A percentile compares a stretch with the other conserved stretches of the same genome.
phyloP scores from a whole-genome alignment of 2,329 filamentous ascomycete species.

The Venturia oleaginea region DNA sequence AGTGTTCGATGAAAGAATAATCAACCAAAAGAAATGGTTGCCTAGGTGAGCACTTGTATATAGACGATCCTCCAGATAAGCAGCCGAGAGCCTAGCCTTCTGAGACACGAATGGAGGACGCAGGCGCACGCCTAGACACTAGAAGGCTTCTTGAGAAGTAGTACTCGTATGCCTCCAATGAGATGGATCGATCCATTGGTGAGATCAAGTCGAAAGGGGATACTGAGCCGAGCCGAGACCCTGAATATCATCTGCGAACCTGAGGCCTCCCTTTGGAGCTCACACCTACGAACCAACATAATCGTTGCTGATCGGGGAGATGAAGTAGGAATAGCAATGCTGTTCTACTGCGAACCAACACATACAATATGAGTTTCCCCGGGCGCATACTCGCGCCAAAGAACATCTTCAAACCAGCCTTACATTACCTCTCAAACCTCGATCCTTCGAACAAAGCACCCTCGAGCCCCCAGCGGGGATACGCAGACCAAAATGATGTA shows the following conservation, averaged over 20 bases:
- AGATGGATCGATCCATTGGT: too few relatives aligned
- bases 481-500: slow-evolving; percentile 20
- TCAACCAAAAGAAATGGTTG: too few relatives aligned
- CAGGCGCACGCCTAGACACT: not conserved
- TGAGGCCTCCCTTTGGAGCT: not conserved
- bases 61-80: not conserved
- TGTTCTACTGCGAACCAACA: not conserved
- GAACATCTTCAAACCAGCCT: slow-evolving; percentile 30
- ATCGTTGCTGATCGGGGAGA: not conserved
- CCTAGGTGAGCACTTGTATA: too few relatives aligned
- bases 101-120: not conserved
- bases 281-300: not conserved
- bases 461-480: slow-evolving; percentile 15
- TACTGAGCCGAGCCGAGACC: not conserved
- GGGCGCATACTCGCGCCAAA: slow-evolving; percentile 18
- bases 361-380: slow-evolving; percentile 18
- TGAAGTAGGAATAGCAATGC: not conserved
- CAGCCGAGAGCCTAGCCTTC: too few relatives aligned
- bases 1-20: too few relatives aligned
- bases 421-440: slow-evolving; percentile 29
- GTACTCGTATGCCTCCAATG: too few relatives aligned
- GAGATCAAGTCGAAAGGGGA: not conserved
- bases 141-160: not conserved
- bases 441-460: slow-evolving; percentile 16
- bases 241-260: not conserved